A percentile compares a stretch with the other conserved stretches of the same genome.
These are phyloP conservation scores for Nannizziopsis arthrosporioides DNA, from an alignment of 2,329 filamentous ascomycete species.

Conservation along the genomic window DNA sequence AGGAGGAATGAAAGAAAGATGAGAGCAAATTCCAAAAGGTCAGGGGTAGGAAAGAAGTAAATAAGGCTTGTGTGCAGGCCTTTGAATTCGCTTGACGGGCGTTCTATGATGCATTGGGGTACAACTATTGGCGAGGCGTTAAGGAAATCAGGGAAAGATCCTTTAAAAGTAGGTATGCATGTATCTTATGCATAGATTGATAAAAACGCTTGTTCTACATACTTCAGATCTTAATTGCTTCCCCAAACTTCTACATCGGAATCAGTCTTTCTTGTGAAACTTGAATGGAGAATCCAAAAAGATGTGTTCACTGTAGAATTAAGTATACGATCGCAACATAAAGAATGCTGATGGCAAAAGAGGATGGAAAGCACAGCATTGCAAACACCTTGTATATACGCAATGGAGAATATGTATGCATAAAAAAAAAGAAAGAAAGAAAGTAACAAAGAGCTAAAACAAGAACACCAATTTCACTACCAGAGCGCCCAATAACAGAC, in stretches of 20 bases:
- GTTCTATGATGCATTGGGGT: not conserved
- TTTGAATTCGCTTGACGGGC: not conserved
- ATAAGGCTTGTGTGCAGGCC: not conserved
- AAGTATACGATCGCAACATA: no score
- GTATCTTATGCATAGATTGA: no score
- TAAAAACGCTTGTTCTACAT: no score
- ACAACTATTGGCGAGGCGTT: slow-evolving; percentile 7
- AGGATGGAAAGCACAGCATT: not conserved
- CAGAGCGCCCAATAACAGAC: not conserved
- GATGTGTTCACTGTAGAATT: no score
- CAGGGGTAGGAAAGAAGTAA: slow-evolving; percentile 5
- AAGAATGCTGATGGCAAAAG: not conserved
- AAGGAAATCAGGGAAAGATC: not conserved
- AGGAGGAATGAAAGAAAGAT: slow-evolving; percentile 51
- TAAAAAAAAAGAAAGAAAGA: not conserved
- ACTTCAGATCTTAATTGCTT: no score
- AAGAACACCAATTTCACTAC: not conserved
- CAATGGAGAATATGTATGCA: not conserved
- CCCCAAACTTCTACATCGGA: no score
- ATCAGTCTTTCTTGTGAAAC: no score
- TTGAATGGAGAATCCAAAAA: not conserved
- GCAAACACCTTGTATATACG: not conserved
- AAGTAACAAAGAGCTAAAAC: no score
- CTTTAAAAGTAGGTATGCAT: no score
- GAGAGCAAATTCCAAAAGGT: slow-evolving; percentile 52